phyloP scores from a whole-genome alignment of 2,329 filamentous ascomycete genomes.

The Neonectria coccinea region DNA sequence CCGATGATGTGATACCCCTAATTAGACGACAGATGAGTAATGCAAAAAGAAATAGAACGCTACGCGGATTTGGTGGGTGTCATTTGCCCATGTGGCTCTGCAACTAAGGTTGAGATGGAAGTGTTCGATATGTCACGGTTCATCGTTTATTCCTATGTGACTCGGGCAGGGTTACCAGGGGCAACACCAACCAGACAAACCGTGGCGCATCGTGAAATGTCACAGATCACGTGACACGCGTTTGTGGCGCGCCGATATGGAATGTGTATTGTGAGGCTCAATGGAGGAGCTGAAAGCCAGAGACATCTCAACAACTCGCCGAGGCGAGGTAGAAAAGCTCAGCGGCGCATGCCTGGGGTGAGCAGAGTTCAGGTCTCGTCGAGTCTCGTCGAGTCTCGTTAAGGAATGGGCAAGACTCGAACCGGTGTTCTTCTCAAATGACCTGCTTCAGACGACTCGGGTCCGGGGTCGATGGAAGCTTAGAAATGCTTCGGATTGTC shows the following conservation, averaged over 20 bases:
- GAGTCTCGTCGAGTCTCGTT: too few species aligned
- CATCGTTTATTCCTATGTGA: background rate
- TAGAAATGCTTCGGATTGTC: background rate
- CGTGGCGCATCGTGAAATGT: background rate
- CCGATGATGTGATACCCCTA: slow-evolving; percentile 7
- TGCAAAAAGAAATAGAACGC: background rate
- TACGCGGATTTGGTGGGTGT: background rate
- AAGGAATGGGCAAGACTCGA: background rate
- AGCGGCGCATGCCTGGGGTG: background rate
- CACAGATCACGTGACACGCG: slow-evolving; percentile 6
- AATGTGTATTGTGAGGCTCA: slow-evolving; percentile 1
- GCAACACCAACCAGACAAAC: slow-evolving; percentile 10
- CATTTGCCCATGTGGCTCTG: slow-evolving; percentile 11
- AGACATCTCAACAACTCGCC: background rate
- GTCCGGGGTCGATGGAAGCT: background rate
- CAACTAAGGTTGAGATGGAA: background rate
- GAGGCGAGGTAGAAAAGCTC: background rate
- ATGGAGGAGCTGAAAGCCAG: background rate
- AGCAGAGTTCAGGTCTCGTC: background rate
- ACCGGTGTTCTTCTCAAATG: background rate
- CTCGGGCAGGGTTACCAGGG: slow-evolving; percentile 10
- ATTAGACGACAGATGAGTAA: slow-evolving; percentile 2
- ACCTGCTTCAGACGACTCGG: background rate
- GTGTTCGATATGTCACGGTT: background rate
- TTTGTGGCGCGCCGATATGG: background rate